Base-by-base conservation (phyloP, 305 asterid species). In the Galium porrigens region DNA sequence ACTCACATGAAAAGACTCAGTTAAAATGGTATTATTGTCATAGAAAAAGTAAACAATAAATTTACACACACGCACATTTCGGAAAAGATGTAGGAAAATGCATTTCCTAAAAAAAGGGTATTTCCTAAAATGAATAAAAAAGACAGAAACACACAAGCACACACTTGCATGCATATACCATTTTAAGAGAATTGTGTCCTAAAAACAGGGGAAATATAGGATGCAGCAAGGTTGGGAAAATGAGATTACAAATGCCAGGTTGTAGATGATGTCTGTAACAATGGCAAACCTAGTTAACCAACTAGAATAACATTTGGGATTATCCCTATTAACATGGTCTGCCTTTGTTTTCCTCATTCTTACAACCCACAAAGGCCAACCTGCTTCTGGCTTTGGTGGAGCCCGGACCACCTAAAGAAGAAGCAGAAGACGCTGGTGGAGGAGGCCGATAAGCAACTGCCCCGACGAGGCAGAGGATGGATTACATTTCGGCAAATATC, bases 391-490 rank as follows among this genome's bases (percentile, higher is more conserved):
- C 55, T 51, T 54, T n/a, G 25, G 34, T 7, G 39, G 66, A 12
- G 44, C 20, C 1, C 42, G 42, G 42, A 32, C 27, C 18, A 30
- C 44, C 14, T 17, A 30, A 22, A 8, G 57, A 17, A 10, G 39
- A 32, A 25, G 34, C 53, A 12, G 44, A 22, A 1, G 73, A n/a
- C 1, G 46, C 18, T n/a, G 39, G 46, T 10, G 33, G 32, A 6
- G 25, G 6, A 4, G 33, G 66, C 0, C 42, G 54, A 58, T 10
- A 39, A 39, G 61, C 20, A 44, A 6, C 61, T 11, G 48, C 48
- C 36, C 48, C 15, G 49, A n/a, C 49, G 17, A 52, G 53, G 29
- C 10, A 37, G 20, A 51, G 20, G 17, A 72, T 72, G 71, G 52
- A 30, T 12, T 41, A 18, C 17, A 1, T n/a, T 2, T 4, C 33